A percentile compares a stretch with the other conserved stretches of the same genome.
These are phyloP conservation scores for Luffa aegyptiaca DNA, from an alignment of 306 rosid species.

Conservation along the genomic window DNA sequence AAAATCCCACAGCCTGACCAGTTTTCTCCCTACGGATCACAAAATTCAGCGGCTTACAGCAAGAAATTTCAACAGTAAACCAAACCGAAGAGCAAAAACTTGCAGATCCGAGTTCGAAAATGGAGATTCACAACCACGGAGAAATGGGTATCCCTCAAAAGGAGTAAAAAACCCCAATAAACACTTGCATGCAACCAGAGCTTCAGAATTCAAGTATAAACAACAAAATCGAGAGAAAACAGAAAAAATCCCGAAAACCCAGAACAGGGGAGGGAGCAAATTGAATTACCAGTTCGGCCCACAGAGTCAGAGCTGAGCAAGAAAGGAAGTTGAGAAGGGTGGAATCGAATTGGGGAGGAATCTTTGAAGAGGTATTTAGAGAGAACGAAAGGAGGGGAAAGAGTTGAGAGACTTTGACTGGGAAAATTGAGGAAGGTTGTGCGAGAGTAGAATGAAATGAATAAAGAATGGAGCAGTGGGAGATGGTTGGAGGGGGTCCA, in stretches of 20 bases:
- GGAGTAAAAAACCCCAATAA: neutral
- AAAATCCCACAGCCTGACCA: conserved; percentile 17
- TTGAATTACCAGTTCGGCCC: neutral
- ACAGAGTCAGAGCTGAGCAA: neutral
- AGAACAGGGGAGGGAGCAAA: neutral
- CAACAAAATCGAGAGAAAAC: neutral
- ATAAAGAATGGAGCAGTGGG: conserved; percentile 5
- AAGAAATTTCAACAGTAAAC: neutral
- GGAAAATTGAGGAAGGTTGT: neutral
- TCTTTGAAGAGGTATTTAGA: neutral
- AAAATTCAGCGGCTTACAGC: neutral
- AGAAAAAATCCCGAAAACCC: neutral
- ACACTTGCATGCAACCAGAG: neutral
- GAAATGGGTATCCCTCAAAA: neutral
- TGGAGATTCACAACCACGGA: neutral
- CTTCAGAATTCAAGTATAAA: neutral
- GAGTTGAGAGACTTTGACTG: conserved; percentile 6
- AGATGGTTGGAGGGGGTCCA: conserved; percentile 10
- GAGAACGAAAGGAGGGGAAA: neutral
- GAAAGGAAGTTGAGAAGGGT: neutral
- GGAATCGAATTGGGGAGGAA: neutral
- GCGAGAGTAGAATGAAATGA: neutral
- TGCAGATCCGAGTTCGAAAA: conserved; percentile 4
- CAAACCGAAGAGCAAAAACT: neutral
- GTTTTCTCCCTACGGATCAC: conserved; percentile 24